These are phyloP conservation scores for Paecilomyces formosus DNA, from an alignment of 2,329 filamentous ascomycete species.

Conservation along the genomic window DNA sequence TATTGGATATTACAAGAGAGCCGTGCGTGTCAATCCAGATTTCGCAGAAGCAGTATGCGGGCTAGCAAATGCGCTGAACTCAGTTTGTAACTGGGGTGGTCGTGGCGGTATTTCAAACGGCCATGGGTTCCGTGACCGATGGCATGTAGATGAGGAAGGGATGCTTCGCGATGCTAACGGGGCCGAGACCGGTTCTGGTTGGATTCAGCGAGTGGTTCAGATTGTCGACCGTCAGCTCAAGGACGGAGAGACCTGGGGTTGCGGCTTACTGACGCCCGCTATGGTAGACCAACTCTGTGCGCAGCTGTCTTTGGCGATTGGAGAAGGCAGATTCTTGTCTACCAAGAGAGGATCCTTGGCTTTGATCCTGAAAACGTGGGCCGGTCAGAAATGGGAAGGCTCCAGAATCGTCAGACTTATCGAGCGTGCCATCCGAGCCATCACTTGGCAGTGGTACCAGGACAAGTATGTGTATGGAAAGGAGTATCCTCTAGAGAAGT, in stretches of 20 bases:
- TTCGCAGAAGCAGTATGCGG: slow-evolving; percentile 97
- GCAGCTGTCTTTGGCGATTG: slow-evolving; percentile 36
- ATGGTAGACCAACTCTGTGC: slow-evolving; percentile 45
- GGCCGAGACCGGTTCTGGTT: slow-evolving; percentile 59
- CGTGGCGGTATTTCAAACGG: slow-evolving; percentile 77
- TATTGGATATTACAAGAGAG: slow-evolving; percentile 83
- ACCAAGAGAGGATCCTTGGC: slow-evolving; percentile 22
- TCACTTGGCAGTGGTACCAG: slow-evolving; percentile 80
- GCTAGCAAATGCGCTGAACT: slow-evolving; percentile 88
- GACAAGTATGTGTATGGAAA: slow-evolving; percentile 63
- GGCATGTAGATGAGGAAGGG: slow-evolving; percentile 83
- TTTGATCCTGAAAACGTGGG: slow-evolving; percentile 51
- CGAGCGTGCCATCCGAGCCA: slow-evolving; percentile 71
- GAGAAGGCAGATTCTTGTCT: slow-evolving; percentile 16
- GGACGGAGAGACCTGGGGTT: slow-evolving; percentile 82
- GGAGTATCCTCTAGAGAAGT: slow-evolving; percentile 51
- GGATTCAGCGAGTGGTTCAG: slow-evolving; percentile 83
- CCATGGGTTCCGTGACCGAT: slow-evolving; percentile 69
- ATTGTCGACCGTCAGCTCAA: slow-evolving; percentile 82
- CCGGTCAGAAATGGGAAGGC: slow-evolving; percentile 76
- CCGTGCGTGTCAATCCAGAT: slow-evolving; percentile 83
- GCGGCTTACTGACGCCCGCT: slow-evolving; percentile 56
- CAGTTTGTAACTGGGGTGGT: slow-evolving; percentile 89
- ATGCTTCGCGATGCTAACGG: slow-evolving; percentile 69
- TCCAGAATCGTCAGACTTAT: slow-evolving; percentile 74